Evolutionary conservation across 2,329 filamentous ascomycete genomes (phyloP), one percentile per base, ranked within the genome.

Genomic region (Huntiella savannae): DNA sequence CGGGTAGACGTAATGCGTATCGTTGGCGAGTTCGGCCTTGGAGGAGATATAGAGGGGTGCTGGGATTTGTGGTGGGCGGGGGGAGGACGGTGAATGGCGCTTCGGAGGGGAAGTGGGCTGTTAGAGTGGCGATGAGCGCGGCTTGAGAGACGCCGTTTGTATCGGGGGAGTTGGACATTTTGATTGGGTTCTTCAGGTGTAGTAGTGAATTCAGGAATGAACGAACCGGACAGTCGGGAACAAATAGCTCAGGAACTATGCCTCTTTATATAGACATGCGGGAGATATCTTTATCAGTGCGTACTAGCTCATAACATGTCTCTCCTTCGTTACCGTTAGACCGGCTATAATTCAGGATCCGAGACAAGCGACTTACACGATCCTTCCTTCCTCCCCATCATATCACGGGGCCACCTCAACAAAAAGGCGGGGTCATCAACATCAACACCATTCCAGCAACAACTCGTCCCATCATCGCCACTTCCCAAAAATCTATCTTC

Each of bases 121-220:
- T 33, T 12, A 49, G 38, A 5, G 37, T 15, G 33, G 37, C 16
- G 5, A 42, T 19, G 16, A 49, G 40, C 15, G 33, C 37, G 7
- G 11, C 35, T 13, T 52, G 48, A 10, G 51, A 53, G 13, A 52
- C 50, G 17, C 22, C 22, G 22, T 28, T 28, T 28, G 22, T 28
- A 28, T 28, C 22, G 8, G 22, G 22, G 22, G 22, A 28, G 22
- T 3, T 28, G 22, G 22, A 28, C 22, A 28, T 28, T 35, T 12
- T 43, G 12, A 33, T 17, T 10, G 32, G 4, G 8, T 19, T 12
- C 8, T 8, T 16, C 6, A 16, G 6, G n/a, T 44, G 10, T 40
- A 16, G 15, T 19, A 8, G 12, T 15, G 11, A 40, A 40, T 19
- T 19, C 4, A 19, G 5, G 17, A 11, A 40, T 17, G 38, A 40